These are phyloP conservation scores for Flaveria brownii DNA, from an alignment of 129 eudicot genomes.

Conservation along the genomic window DNA sequence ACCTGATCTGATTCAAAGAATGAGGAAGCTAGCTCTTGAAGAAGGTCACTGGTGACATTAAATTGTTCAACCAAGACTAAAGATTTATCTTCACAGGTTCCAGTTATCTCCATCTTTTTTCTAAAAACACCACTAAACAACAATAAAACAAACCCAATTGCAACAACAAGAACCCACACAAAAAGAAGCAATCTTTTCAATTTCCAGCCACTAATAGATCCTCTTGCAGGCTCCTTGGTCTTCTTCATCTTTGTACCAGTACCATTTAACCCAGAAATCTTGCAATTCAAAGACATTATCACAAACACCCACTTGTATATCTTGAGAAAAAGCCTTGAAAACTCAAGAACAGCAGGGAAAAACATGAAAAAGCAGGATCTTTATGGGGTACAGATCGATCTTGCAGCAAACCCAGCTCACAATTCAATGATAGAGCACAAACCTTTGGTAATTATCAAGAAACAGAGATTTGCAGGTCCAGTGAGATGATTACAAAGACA, in stretches of 20 bases:
- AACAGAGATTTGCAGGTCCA: constrained; percentile 29
- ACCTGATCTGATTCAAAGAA: constrained; percentile 59
- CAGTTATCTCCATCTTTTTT: constrained; percentile 6
- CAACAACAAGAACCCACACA: constrained; percentile 37
- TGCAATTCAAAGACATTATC: constrained; percentile 47
- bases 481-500: constrained; percentile 17
- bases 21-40: constrained; percentile 44
- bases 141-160: constrained; percentile 49
- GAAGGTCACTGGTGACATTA: constrained; percentile 54
- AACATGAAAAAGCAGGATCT: constrained; percentile 38
- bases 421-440: constrained; percentile 12
- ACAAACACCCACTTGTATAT: constrained; percentile 47
- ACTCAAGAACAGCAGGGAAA: constrained; percentile 41
- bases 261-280: constrained; percentile 40
- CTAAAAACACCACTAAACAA: constrained; percentile 32
- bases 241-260: constrained; percentile 49
- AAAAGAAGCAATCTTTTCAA: constrained; percentile 46
- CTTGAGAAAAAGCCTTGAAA: constrained; percentile 27
- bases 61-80: constrained; percentile 39
- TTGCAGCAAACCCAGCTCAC: constrained; percentile 29
- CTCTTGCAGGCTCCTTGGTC: constrained; percentile 15
- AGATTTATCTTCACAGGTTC: constrained; percentile 16
- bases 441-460: constrained; percentile 14
- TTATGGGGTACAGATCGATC: constrained; percentile 13
- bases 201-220: constrained; percentile 41